A percentile compares a stretch with the other conserved stretches of the same genome.
Conservation (phyloP, 176 grass and related monocot species). For the Eleusine indica region DNA sequence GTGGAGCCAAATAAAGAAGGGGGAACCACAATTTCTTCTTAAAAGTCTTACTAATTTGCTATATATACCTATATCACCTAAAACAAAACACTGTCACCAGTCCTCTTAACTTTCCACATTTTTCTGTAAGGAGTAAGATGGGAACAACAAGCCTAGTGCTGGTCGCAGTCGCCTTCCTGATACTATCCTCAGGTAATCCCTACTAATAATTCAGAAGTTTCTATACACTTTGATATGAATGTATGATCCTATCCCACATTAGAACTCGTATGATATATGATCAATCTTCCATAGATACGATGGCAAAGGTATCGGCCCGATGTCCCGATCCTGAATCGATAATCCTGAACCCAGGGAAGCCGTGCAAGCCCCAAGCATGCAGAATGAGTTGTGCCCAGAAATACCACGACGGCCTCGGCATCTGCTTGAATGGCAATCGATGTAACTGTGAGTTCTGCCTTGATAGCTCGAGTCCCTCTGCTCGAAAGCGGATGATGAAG, state of each 20-base stretch:
- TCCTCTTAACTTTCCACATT: neutral
- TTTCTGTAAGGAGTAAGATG: neutral
- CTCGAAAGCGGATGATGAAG: neutral
- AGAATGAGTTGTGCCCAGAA: neutral
- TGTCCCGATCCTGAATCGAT: neutral
- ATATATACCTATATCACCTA: too few relatives aligned
- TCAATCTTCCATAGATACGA: neutral
- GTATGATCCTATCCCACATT: neutral
- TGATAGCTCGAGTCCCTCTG: neutral
- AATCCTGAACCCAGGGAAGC: slow-evolving; percentile 3
- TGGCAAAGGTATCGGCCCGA: neutral
- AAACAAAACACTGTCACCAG: too few relatives aligned
- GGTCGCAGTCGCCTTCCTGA: neutral
- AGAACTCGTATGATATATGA: neutral
- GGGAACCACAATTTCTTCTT: too few relatives aligned
- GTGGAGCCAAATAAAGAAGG: too few relatives aligned
- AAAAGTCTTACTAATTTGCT: too few relatives aligned
- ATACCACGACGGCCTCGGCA: slow-evolving; percentile 2
- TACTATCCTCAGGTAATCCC: neutral
- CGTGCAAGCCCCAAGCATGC: neutral
- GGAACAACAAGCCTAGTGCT: neutral
- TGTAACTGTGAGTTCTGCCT: slow-evolving; percentile 22
- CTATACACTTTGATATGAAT: neutral
- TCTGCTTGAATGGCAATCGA: neutral
- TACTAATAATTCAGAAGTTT: neutral